phyloP scores from a whole-genome alignment of 257 asterid genomes.

The Solanum clarkiae region DNA sequence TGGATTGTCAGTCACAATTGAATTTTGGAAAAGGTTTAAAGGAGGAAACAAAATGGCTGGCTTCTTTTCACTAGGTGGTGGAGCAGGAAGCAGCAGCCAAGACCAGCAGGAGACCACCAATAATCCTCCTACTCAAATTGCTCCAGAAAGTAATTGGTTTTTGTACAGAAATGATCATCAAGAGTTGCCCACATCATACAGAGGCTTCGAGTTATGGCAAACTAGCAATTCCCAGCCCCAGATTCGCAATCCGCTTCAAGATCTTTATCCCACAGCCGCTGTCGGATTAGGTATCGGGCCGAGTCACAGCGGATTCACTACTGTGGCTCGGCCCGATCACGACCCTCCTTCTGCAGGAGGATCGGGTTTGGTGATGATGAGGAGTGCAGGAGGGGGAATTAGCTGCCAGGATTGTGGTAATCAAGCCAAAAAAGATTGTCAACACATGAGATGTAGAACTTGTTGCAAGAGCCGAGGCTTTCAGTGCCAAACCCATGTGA shows the following conservation, averaged over 20 bases:
- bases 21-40: conserved; percentile 8
- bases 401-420: conserved; percentile 92
- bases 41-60: conserved; percentile 47
- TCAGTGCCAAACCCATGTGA: conserved; percentile 64
- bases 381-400: conserved; percentile 46
- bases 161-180: conserved; percentile 42
- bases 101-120: conserved; percentile 13
- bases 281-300: conserved; percentile 46
- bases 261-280: conserved; percentile 42
- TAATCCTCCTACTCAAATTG: conserved; percentile 22
- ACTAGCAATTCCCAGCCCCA: conserved; percentile 20
- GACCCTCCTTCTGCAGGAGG: conserved; percentile 17
- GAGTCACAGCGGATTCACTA: conserved; percentile 16
- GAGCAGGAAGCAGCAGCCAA: background rate
- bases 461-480: conserved; percentile 88
- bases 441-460: conserved; percentile 83
- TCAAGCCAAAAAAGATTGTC: conserved; percentile 76
- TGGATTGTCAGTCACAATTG: conserved; percentile 41
- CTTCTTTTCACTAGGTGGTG: conserved; percentile 77
- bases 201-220: conserved; percentile 82
- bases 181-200: conserved; percentile 24
- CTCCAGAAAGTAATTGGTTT: conserved; percentile 64
- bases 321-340: conserved; percentile 25
- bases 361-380: conserved; percentile 49
- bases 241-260: conserved; percentile 34